Evolutionary conservation across 202 grass and related monocot species (phyloP).

Genomic region (Dendrocalamus latiflorus): DNA sequence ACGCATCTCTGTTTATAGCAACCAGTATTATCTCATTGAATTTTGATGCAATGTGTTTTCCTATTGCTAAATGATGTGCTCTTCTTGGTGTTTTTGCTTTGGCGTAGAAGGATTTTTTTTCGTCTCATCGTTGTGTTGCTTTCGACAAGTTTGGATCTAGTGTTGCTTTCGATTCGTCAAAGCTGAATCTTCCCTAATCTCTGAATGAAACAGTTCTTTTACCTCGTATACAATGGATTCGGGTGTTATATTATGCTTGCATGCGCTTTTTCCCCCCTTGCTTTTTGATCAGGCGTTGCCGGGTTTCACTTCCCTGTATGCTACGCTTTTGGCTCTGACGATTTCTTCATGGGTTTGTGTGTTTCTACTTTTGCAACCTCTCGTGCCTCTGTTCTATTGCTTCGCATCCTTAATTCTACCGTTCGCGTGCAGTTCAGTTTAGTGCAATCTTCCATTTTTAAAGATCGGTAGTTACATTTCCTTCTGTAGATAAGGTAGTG

Average conservation of each 20-base stretch:
- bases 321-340: too few species aligned
- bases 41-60: background rate
- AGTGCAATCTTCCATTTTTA: background rate
- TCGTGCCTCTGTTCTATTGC: too few species aligned
- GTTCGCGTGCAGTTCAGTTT: background rate
- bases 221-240: background rate
- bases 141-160: background rate
- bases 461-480: background rate
- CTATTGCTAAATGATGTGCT: background rate
- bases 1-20: background rate
- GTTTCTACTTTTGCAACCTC: too few species aligned
- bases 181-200: background rate
- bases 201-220: background rate
- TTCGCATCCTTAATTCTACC: too few species aligned
- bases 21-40: background rate
- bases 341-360: too few species aligned
- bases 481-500: background rate
- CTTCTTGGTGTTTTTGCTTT: background rate
- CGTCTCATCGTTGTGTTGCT: background rate
- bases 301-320: too few species aligned
- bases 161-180: background rate
- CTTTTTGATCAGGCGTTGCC: too few species aligned
- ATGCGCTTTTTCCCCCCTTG: too few species aligned
- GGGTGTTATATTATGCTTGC: too few species aligned
- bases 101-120: background rate